Evolutionary conservation across 257 asterid species (phyloP).

Genomic region (Mitragyna speciosa): DNA sequence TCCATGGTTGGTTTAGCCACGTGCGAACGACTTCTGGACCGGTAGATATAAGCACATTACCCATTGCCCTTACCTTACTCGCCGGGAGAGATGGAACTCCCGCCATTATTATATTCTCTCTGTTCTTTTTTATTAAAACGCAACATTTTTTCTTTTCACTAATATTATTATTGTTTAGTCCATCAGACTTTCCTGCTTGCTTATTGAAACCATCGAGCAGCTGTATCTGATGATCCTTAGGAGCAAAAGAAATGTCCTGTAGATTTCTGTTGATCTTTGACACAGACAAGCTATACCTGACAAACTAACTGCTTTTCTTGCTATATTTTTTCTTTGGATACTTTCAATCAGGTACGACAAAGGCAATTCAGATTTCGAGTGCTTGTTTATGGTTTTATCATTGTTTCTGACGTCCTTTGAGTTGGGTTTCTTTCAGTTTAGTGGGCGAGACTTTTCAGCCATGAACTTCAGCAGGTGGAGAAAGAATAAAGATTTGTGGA

Average conservation of each 20-base stretch:
- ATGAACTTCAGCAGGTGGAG: slow-evolving; percentile 27
- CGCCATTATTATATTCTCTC: neutral
- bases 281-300: neutral
- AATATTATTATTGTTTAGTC: neutral
- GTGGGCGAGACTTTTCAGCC: neutral
- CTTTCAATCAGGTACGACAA: neutral
- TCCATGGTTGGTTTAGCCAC: too few relatives aligned
- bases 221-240: neutral
- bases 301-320: neutral
- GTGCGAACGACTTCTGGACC: too few relatives aligned
- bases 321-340: neutral
- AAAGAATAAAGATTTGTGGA: slow-evolving; percentile 23
- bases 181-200: neutral
- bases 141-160: neutral
- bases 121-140: neutral
- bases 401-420: neutral
- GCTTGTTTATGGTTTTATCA: neutral
- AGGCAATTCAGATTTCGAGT: neutral
- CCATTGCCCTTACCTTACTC: too few relatives aligned
- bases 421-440: neutral
- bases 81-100: neutral
- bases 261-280: neutral
- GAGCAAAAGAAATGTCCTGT: neutral
- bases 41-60: too few relatives aligned
- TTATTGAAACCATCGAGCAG: too few relatives aligned